phyloP scores from a whole-genome alignment of 2,329 filamentous ascomycete species.

The Colletotrichum eleusines region DNA sequence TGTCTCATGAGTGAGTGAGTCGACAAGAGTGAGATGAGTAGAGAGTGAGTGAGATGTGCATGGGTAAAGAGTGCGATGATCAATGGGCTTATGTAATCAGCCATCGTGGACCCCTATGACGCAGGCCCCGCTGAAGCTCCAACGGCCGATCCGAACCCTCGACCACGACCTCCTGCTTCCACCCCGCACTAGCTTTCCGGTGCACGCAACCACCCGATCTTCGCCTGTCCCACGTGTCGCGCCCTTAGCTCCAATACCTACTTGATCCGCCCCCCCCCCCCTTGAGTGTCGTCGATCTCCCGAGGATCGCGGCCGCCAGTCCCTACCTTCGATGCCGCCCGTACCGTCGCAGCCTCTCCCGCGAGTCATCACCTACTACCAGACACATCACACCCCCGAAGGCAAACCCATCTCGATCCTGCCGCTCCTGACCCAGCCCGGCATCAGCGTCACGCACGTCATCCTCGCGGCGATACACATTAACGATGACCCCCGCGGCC shows the following conservation, averaged over 20 bases:
- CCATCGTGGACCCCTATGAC: neutral
- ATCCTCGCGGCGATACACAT: constrained; percentile 90
- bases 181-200: constrained; percentile 7
- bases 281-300: constrained; percentile 3
- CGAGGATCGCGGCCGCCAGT: constrained; percentile 1
- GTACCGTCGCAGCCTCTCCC: constrained; percentile 50
- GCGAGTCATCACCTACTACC: constrained; percentile 65
- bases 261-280: neutral
- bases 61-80: too few relatives aligned
- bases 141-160: constrained; percentile 1
- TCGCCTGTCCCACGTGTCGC: constrained; percentile 16
- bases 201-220: constrained; percentile 4
- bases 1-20: neutral
- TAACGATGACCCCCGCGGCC: constrained; percentile 72
- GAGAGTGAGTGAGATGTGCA: neutral
- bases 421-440: constrained; percentile 61
- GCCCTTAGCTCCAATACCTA: neutral
- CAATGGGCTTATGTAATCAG: constrained; percentile 12
- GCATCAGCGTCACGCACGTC: constrained; percentile 77
- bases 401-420: constrained; percentile 65
- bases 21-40: neutral
- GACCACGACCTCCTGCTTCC: neutral
- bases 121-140: neutral
- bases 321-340: constrained; percentile 33
- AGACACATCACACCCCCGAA: constrained; percentile 63